Evolutionary conservation across 345 rosid genomes (phyloP).

Genomic region (Orychophragmus violaceus): DNA sequence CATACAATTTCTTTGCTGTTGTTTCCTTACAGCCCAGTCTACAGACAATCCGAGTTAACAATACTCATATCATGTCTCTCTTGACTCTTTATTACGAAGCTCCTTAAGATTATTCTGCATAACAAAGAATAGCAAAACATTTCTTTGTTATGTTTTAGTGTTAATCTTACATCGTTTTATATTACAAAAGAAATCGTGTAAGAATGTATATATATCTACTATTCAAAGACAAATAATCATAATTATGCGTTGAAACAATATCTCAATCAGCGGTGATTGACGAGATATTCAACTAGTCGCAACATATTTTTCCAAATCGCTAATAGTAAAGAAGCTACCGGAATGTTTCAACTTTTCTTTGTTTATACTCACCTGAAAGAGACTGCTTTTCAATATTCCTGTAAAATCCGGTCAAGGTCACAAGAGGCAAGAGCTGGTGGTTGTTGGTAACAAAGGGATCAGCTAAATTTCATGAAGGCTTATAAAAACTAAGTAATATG

Average conservation of each 20-base stretch:
- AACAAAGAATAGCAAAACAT: neutral
- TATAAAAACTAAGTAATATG: no score
- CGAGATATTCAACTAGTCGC: neutral
- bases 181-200: neutral
- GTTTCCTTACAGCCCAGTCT: no score
- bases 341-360: no score
- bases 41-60: no score
- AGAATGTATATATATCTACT: neutral
- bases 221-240: neutral
- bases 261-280: neutral
- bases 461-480: neutral
- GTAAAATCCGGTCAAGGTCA: neutral
- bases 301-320: no score
- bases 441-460: no score
- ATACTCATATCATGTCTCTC: no score
- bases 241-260: neutral
- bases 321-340: no score
- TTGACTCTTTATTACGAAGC: no score
- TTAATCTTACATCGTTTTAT: neutral
- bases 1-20: no score
- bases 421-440: neutral
- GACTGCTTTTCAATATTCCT: neutral
- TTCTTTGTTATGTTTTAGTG: neutral
- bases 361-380: neutral
- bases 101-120: no score